Conservation (phyloP, 2,329 filamentous ascomycete genomes). For the Daldinia sp. region DNA sequence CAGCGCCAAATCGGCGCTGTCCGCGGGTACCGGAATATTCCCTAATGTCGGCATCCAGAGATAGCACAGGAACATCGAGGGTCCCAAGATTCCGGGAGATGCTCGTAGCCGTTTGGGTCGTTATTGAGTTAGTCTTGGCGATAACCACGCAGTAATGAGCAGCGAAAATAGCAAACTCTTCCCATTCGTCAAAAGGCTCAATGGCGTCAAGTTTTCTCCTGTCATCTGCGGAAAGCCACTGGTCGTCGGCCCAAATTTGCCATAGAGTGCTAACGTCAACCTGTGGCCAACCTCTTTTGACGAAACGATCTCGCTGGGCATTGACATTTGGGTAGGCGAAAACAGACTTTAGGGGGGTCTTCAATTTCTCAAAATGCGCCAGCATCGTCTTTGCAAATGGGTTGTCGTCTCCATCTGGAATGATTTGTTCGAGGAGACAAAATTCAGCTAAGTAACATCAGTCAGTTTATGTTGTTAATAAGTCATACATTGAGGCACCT, state of each 20-base stretch:
- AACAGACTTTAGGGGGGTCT: constrained; percentile 81
- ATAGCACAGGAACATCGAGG: constrained; percentile 17
- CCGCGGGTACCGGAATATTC: constrained; percentile 57
- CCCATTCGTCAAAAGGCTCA: constrained; percentile 96
- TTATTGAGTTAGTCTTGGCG: constrained; percentile 61
- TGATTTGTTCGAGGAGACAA: constrained; percentile 86
- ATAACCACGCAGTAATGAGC: constrained; percentile 86
- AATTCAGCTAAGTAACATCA: constrained; percentile 71
- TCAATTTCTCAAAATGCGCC: constrained; percentile 82
- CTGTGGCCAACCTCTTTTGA: constrained; percentile 73
- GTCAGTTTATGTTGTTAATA: constrained; percentile 30
- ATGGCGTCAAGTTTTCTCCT: constrained; percentile 73
- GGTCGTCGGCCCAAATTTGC: constrained; percentile 81
- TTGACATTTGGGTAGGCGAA: constrained; percentile 73
- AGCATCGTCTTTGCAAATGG: constrained; percentile 92
- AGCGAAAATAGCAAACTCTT: constrained; percentile 88
- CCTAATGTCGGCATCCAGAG: constrained; percentile 49
- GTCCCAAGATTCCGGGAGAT: background rate
- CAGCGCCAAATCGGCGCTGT: constrained; percentile 71
- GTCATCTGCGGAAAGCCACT: constrained; percentile 72
- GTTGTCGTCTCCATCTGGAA: constrained; percentile 81
- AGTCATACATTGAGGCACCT: constrained; percentile 40
- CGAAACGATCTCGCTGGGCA: constrained; percentile 78
- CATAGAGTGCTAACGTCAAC: constrained; percentile 78
- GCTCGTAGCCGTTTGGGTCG: background rate